Base-by-base conservation (phyloP, 495 filamentous ascomycete genomes). In the Penicillium argentinense region DNA sequence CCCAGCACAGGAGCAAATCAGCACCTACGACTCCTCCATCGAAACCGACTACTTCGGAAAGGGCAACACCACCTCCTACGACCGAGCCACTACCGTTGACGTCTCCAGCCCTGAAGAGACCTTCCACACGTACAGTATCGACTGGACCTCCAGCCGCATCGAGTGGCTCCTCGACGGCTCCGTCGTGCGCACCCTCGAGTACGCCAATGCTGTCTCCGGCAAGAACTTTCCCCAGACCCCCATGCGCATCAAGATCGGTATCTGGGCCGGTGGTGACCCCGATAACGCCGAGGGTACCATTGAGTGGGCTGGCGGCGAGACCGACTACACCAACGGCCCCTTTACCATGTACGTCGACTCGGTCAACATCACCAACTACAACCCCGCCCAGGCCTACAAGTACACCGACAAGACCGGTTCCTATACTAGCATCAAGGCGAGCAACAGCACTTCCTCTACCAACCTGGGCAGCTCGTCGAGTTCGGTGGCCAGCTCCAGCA, bases 11-110 rank as follows among this genome's bases (percentile, higher is more conserved):
- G 69, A 75, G 45, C 62, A 66, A 54, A 71, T 85, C 40, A 86
- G 88, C 49, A 78, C 77, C 27, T 79, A 84, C 54, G 62, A 72
- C 37, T 75, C 59, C 34, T 71, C 85, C 46, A 84, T 93, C 16
- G 83, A 97, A 70, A 88, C 83, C 57, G 93, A 97, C 69, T 98
- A 93, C 71, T 98, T 96, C 63, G 88, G 89, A 64, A 95, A 96
- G 69, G 93, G 89, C 9, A 82, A 89, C 51, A 90, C 87, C 3
- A 72, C 78, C 23, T 74, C 75, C 19, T 95, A 91, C 61, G 83
- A 95, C 73, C 88, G 90, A 37, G 89, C 78, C 17, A 72, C 68
- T 19, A 78, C 74, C 42, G 73, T 79, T 47, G 54, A 59, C 2
- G 74, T 86, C 33, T 73, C 72, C 17, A 80, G 79, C 53, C 84